Conservation (phyloP, 2,329 filamentous ascomycete genomes). For the Pseudophaeomoniella oleicola region DNA sequence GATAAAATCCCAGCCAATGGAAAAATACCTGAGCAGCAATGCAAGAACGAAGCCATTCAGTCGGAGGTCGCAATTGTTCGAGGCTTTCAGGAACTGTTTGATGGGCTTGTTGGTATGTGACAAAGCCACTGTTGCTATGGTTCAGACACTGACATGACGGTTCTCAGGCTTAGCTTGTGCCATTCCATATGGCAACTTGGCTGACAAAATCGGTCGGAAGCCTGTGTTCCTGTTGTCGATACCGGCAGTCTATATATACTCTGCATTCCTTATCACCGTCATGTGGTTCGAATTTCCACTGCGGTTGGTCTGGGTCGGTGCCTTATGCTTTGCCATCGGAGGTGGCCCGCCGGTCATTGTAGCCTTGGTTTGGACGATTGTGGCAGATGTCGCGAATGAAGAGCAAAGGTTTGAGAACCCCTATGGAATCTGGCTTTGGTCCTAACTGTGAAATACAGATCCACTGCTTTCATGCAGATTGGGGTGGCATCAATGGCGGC, state of each 20-base stretch:
- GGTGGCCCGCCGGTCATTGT: conserved; percentile 1
- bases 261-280: not conserved
- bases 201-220: conserved; percentile 1
- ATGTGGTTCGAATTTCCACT: conserved; percentile 2
- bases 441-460: not conserved
- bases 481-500: conserved; percentile 1
- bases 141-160: not conserved
- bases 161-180: not conserved
- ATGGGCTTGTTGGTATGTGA: conserved; percentile 1
- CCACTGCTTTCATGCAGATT: conserved; percentile 1
- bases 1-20: not conserved
- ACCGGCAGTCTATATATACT: not conserved
- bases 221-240: not conserved
- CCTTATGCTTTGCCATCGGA: conserved; percentile 1
- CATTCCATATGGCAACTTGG: conserved; percentile 2
- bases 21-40: not conserved
- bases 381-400: conserved; percentile 1
- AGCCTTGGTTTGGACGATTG: conserved; percentile 1
- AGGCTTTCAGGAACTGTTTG: conserved; percentile 1
- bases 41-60: conserved; percentile 2
- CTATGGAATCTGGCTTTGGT: not conserved
- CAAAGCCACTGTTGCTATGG: too few species aligned
- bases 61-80: conserved; percentile 1
- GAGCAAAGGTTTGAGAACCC: conserved; percentile 1
- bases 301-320: not conserved